Evolutionary conservation across 2,329 filamentous ascomycete genomes (phyloP).

Genomic region (Bipolaris bicolor): DNA sequence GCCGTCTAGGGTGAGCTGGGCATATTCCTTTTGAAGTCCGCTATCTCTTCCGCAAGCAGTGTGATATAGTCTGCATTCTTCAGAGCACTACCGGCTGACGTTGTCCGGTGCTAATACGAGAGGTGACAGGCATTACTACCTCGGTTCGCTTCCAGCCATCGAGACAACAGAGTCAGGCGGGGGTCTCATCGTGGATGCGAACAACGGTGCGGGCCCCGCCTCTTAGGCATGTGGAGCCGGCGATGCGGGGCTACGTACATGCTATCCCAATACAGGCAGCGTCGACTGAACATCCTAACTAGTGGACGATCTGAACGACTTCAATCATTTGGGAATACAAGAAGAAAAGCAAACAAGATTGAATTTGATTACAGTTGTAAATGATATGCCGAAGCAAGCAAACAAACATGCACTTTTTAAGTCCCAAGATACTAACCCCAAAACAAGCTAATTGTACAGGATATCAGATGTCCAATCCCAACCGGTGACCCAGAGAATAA

Average conservation of each 20-base stretch:
- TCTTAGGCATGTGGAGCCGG: constrained; percentile 7
- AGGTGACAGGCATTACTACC: constrained; percentile 13
- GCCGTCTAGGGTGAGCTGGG: constrained; percentile 6
- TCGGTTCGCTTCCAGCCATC: constrained; percentile 13
- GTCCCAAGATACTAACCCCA: not conserved
- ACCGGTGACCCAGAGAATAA: constrained; percentile 20
- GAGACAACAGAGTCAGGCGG: not conserved
- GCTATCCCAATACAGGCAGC: constrained; percentile 18
- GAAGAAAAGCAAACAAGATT: not conserved
- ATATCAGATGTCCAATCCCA: constrained; percentile 42
- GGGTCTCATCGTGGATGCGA: constrained; percentile 10
- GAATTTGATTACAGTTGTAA: not conserved
- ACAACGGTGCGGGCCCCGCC: constrained; percentile 17
- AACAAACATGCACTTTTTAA: not conserved
- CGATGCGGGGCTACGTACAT: constrained; percentile 18
- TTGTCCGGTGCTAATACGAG: constrained; percentile 18
- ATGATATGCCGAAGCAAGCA: not conserved
- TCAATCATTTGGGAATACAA: not conserved
- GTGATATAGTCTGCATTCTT: constrained; percentile 9
- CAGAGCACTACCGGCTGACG: not conserved
- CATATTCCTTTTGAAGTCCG: not conserved
- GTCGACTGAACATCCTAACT: constrained; percentile 6
- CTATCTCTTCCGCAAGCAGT: constrained; percentile 1
- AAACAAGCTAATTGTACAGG: constrained; percentile 43
- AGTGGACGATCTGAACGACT: not conserved